These are phyloP conservation scores for Trametes gibbosa DNA, from an alignment of 768 basidiomycete species.

Conservation along the genomic window DNA sequence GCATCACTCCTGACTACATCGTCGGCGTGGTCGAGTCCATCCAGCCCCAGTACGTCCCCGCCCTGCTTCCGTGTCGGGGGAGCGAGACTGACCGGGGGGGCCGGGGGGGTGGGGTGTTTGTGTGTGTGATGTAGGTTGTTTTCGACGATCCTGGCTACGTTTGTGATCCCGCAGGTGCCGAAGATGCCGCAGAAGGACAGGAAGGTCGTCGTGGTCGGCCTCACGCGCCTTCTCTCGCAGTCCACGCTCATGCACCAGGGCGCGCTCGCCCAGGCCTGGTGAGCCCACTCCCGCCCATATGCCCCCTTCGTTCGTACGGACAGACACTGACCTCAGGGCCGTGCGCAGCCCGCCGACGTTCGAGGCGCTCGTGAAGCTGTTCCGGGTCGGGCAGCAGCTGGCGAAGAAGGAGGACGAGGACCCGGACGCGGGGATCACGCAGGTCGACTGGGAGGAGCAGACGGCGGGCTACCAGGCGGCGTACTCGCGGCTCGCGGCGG, in stretches of 20 bases:
- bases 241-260: constrained; percentile 67
- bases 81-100: too few relatives aligned
- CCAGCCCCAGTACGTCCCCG: constrained; percentile 72
- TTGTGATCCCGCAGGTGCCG: constrained; percentile 77
- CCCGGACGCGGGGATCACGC: constrained; percentile 56
- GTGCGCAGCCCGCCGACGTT: constrained; percentile 68
- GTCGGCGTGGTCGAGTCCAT: constrained; percentile 78
- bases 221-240: constrained; percentile 76
- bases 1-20: constrained; percentile 75
- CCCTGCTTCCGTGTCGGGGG: too few relatives aligned
- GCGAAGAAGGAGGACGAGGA: constrained; percentile 45
- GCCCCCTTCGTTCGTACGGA: background rate
- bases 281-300: constrained; percentile 14
- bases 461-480: constrained; percentile 90
- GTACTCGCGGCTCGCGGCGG: constrained; percentile 85
- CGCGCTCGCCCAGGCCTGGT: constrained; percentile 68
- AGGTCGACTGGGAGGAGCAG: constrained; percentile 89
- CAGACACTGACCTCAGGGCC: background rate
- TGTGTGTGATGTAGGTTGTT: constrained; percentile 53
- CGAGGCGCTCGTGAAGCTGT: constrained; percentile 68
- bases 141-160: constrained; percentile 72
- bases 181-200: constrained; percentile 81
- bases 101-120: background rate
- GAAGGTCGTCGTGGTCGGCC: constrained; percentile 79
- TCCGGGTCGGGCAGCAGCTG: constrained; percentile 75